Conservation (phyloP, 768 basidiomycete genomes). For the Tubosaeta brunneosetosa region DNA sequence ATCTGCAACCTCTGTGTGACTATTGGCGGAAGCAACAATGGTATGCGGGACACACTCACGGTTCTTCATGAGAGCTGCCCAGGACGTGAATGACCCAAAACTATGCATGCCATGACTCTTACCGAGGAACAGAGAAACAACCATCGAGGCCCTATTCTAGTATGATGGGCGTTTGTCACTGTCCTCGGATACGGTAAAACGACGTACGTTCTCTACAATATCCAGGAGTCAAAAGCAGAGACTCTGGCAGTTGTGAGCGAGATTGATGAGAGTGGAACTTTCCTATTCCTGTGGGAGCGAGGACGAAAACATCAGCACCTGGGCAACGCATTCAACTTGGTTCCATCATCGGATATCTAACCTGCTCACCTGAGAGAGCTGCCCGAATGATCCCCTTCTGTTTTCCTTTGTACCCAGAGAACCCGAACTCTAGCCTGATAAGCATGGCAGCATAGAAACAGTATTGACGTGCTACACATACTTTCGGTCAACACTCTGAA, state of each 20-base stretch:
- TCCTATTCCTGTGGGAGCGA: constrained; percentile 87
- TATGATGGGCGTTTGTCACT: neutral
- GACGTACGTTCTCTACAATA: constrained; percentile 52
- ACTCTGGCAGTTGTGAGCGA: constrained; percentile 42
- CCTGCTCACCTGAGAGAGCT: constrained; percentile 51
- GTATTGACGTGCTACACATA: constrained; percentile 1
- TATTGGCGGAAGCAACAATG: constrained; percentile 1
- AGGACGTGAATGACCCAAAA: neutral
- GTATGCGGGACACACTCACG: constrained; percentile 40
- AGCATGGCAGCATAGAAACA: neutral
- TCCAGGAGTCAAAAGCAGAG: constrained; percentile 86
- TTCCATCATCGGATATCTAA: neutral
- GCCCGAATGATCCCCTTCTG: constrained; percentile 74
- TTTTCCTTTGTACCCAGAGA: constrained; percentile 65
- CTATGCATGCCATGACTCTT: constrained; percentile 11
- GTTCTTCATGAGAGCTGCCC: constrained; percentile 74
- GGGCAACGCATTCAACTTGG: neutral
- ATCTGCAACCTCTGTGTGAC: constrained; percentile 53
- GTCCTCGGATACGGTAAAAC: neutral
- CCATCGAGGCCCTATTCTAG: constrained; percentile 65
- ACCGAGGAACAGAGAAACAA: constrained; percentile 78
- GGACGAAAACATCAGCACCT: constrained; percentile 73
- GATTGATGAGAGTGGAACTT: constrained; percentile 44
- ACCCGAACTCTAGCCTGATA: constrained; percentile 57
- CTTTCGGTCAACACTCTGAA: constrained; percentile 25